A percentile compares a stretch with the other conserved stretches of the same genome.
Conservation (phyloP, 495 filamentous ascomycete species). For the Penicillium odoratum region DNA sequence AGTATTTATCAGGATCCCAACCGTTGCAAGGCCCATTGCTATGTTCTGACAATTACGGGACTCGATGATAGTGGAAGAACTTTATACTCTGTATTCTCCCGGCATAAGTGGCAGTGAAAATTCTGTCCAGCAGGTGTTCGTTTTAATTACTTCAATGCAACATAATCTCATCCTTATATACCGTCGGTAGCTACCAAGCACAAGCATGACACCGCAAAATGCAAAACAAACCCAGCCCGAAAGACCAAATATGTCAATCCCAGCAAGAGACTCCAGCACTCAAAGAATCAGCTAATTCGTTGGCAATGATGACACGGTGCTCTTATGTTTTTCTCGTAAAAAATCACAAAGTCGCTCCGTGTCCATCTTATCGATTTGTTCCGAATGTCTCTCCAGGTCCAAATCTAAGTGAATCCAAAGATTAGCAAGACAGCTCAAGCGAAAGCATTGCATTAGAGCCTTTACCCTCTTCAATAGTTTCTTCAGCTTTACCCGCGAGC, state of each 20-base stretch:
- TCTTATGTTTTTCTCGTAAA: slow-evolving; percentile 32
- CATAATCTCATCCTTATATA: not conserved
- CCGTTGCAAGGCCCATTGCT: too few species aligned
- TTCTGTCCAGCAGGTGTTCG: not conserved
- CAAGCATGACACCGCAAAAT: not conserved
- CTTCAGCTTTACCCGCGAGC: not conserved
- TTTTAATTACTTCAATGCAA: not conserved
- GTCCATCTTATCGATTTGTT: slow-evolving; percentile 31
- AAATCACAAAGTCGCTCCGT: slow-evolving; percentile 35
- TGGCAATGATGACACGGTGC: slow-evolving; percentile 12
- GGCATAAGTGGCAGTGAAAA: not conserved
- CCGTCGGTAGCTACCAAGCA: too few species aligned
- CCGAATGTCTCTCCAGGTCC: slow-evolving; percentile 8
- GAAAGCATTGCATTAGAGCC: not conserved
- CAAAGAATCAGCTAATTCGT: not conserved
- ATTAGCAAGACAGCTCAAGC: not conserved
- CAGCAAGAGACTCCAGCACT: not conserved
- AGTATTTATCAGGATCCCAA: too few species aligned
- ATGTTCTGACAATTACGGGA: too few species aligned
- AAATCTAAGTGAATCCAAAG: not conserved
- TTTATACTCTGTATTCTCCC: too few species aligned
- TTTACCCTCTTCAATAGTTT: not conserved
- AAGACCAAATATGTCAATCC: not conserved
- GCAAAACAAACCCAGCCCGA: not conserved
- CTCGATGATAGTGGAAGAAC: too few species aligned